Conservation (phyloP, 768 basidiomycete species). For the Boletus insuetus region DNA sequence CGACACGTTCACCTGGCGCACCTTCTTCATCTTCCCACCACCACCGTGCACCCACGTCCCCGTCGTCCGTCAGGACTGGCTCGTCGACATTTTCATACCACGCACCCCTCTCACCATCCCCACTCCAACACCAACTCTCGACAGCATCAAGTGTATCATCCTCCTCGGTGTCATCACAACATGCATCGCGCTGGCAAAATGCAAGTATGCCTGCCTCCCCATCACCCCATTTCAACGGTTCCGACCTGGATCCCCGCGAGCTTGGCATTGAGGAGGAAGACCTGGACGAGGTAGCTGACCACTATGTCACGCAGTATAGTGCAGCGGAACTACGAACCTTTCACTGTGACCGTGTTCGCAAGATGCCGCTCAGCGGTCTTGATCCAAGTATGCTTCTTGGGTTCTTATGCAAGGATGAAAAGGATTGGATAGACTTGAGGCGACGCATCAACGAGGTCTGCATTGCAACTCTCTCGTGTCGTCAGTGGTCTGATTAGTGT, state of each 20-base stretch:
- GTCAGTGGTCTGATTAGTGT: conserved; percentile 7
- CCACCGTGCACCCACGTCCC: conserved; percentile 43
- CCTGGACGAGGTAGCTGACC: conserved; percentile 49
- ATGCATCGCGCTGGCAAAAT: conserved; percentile 28
- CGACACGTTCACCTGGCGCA: conserved; percentile 25
- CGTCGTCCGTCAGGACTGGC: conserved; percentile 50
- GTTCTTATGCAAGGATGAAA: conserved; percentile 80
- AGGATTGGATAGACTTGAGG: conserved; percentile 83
- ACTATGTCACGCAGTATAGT: conserved; percentile 73
- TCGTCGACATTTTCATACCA: conserved; percentile 55
- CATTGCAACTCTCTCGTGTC: conserved; percentile 2
- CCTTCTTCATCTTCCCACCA: conserved; percentile 28
- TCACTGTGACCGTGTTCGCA: conserved; percentile 94
- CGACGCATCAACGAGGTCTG: conserved; percentile 70
- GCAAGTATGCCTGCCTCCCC: conserved; percentile 22
- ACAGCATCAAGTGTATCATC: conserved; percentile 34
- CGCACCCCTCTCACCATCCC: conserved; percentile 59
- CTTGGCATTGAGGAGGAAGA: conserved; percentile 31
- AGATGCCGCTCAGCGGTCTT: conserved; percentile 87
- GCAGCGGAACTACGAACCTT: conserved; percentile 78
- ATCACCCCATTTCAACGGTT: conserved; percentile 17
- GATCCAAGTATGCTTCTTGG: conserved; percentile 98
- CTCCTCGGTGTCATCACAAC: conserved; percentile 33
- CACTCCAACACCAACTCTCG: conserved; percentile 63
- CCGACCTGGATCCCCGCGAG: conserved; percentile 40